Conservation (phyloP, 2,329 filamentous ascomycete species). For the Bisporella sp. region DNA sequence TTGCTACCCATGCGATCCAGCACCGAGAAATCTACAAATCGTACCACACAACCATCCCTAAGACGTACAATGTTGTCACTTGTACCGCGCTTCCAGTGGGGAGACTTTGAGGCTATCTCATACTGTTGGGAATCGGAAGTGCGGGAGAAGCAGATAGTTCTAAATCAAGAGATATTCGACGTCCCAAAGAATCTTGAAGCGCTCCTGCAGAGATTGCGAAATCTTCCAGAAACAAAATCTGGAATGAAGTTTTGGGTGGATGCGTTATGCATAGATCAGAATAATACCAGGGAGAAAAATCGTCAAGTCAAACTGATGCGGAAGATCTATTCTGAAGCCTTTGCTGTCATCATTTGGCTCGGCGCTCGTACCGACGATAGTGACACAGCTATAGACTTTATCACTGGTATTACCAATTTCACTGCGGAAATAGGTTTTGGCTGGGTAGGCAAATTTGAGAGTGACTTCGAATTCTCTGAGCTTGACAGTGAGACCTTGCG, state of each 20-base stretch:
- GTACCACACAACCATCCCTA: background rate
- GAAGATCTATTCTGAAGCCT: slow-evolving; percentile 15
- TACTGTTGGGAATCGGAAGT: slow-evolving; percentile 5
- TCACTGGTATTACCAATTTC: background rate
- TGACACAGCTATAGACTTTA: slow-evolving; percentile 1
- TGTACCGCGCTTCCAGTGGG: slow-evolving; percentile 2
- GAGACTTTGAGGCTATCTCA: slow-evolving; percentile 5
- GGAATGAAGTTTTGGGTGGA: slow-evolving; percentile 5
- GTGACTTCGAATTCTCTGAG: background rate
- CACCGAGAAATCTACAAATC: background rate
- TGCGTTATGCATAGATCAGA: slow-evolving; percentile 16
- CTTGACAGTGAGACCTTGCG: too few relatives aligned
- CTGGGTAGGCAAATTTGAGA: background rate
- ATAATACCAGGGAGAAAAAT: slow-evolving; percentile 14
- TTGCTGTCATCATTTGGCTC: slow-evolving; percentile 17
- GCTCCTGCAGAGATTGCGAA: slow-evolving; percentile 1
- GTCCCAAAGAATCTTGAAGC: slow-evolving; percentile 6
- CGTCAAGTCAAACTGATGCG: slow-evolving; percentile 20
- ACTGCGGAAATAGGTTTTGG: background rate
- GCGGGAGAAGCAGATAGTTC: background rate
- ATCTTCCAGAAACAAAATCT: slow-evolving; percentile 2
- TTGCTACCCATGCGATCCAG: background rate
- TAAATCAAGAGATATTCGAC: background rate
- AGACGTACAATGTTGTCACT: background rate
- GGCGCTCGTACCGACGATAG: slow-evolving; percentile 4